Evolutionary conservation across 2,329 filamentous ascomycete genomes (phyloP), one percentile per base, ranked within the genome.

Genomic region (Raffaelea ambrosiae): DNA sequence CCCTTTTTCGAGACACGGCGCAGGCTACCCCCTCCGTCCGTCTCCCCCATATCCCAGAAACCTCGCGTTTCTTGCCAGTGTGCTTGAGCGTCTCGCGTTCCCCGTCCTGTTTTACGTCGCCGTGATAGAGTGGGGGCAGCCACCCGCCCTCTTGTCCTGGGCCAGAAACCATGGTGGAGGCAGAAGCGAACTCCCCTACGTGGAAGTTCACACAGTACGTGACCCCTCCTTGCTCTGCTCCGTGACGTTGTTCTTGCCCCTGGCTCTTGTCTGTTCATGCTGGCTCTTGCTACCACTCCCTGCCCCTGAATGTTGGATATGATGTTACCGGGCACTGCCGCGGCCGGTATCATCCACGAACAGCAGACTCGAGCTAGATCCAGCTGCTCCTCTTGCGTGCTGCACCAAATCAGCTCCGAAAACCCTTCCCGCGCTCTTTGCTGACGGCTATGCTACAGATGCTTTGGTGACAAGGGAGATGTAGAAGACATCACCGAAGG

Each of bases 201-300:
- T 97, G 91, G 91, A 97, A 97, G 79, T 97, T 97, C 74, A 97
- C 91, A 70, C 91, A 97, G 90, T 95, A 86, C 70, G 88, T 77
- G 48, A 3, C 21, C 16, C 43, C 48, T 47, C 35, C 51, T 43
- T 52, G 40, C 35, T 47, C 20, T 48, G 36, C 44, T 50, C 45
- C 39, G 40, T 41, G n/a, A 8, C 14, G 22, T n/a, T 16, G 20
- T 43, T 43, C 14, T 8, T 22, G 18, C 20, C 38, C 43, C 46
- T 4, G 29, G 5, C 29, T 19, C 23, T 39, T 53, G 46, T 5
- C 18, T n/a, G n/a, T n/a, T n/a, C n/a, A n/a, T n/a, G n/a, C 20
- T 44, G 43, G 19, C 14, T 23, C 31, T 18, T 10, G 41, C 16
- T 11, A 3, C n/a, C n/a, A n/a, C n/a, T n/a, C n/a, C n/a, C n/a